phyloP scores from a whole-genome alignment of 331 rosid species.

The Spiraea crenata region DNA sequence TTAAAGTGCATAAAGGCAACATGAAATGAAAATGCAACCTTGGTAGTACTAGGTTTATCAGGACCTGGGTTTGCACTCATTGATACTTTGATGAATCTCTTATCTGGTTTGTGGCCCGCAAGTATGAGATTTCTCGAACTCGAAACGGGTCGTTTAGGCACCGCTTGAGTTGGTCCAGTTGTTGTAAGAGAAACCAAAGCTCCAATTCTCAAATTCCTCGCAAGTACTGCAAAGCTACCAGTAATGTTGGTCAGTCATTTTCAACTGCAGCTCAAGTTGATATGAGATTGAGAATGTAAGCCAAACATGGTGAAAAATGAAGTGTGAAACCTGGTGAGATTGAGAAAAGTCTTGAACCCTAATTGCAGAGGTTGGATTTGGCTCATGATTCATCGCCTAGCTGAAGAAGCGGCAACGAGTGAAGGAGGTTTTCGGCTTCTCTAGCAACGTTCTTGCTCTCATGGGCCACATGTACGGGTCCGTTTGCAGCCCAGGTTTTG shows the following conservation, averaged over 20 bases:
- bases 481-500: too few species aligned
- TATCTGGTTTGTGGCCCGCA: conserved; percentile 31
- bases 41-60: conserved; percentile 17
- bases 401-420: too few species aligned
- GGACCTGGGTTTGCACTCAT: conserved; percentile 31
- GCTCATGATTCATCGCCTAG: conserved; percentile 33
- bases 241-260: conserved; percentile 21
- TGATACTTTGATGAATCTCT: conserved; percentile 37
- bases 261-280: conserved; percentile 10
- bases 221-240: conserved; percentile 48
- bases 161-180: conserved; percentile 34
- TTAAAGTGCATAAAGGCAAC: conserved; percentile 12
- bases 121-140: conserved; percentile 31
- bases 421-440: too few species aligned
- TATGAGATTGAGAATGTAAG: neutral
- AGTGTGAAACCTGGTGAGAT: conserved; percentile 33
- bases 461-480: too few species aligned
- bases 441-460: too few species aligned
- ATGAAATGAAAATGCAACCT: conserved; percentile 35
- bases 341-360: conserved; percentile 31
- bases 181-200: conserved; percentile 29
- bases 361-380: conserved; percentile 46
- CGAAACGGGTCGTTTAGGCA: conserved; percentile 48
- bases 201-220: conserved; percentile 42
- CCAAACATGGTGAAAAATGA: neutral